phyloP scores from a whole-genome alignment of 2,329 filamentous ascomycete species.

The Aspergillus floridensis region DNA sequence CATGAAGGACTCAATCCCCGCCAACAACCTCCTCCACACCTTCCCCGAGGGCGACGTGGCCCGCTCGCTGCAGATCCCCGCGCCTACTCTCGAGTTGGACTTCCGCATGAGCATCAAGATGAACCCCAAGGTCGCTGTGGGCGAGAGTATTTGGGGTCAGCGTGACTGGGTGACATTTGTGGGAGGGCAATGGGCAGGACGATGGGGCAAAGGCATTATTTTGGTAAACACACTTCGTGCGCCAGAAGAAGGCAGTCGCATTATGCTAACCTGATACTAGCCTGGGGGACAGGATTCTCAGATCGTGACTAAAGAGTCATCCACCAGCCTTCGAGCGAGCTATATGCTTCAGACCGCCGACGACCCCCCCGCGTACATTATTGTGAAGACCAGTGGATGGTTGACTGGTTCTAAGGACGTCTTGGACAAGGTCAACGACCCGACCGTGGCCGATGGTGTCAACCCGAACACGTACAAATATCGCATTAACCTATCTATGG shows the following conservation, averaged over 20 bases:
- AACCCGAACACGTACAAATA: constrained; percentile 51
- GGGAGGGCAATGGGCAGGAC: constrained; percentile 52
- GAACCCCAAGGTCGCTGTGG: constrained; percentile 50
- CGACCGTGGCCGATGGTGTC: constrained; percentile 44
- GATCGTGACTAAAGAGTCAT: constrained; percentile 48
- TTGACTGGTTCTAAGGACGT: constrained; percentile 50
- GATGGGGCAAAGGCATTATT: constrained; percentile 53
- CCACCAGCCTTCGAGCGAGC: constrained; percentile 45
- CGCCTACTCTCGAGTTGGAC: constrained; percentile 50
- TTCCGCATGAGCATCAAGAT: constrained; percentile 55
- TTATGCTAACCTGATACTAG: constrained; percentile 26
- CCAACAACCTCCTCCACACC: constrained; percentile 51
- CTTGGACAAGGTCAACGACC: constrained; percentile 48
- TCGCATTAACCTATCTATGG: constrained; percentile 48
- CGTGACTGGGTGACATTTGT: constrained; percentile 53
- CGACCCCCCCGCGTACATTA: constrained; percentile 50
- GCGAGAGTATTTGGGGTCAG: constrained; percentile 48
- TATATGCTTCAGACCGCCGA: constrained; percentile 52
- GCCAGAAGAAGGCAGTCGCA: neutral
- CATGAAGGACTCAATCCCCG: constrained; percentile 53
- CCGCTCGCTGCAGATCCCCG: constrained; percentile 47
- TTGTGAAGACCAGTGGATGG: constrained; percentile 49
- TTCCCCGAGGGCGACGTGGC: constrained; percentile 51
- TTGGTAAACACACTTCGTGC: constrained; percentile 39
- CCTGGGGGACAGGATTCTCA: constrained; percentile 53